A percentile compares a stretch with the other conserved stretches of the same genome.
These are phyloP conservation scores for Calophaca sinica DNA, from an alignment of 306 rosid species.

Conservation along the genomic window DNA sequence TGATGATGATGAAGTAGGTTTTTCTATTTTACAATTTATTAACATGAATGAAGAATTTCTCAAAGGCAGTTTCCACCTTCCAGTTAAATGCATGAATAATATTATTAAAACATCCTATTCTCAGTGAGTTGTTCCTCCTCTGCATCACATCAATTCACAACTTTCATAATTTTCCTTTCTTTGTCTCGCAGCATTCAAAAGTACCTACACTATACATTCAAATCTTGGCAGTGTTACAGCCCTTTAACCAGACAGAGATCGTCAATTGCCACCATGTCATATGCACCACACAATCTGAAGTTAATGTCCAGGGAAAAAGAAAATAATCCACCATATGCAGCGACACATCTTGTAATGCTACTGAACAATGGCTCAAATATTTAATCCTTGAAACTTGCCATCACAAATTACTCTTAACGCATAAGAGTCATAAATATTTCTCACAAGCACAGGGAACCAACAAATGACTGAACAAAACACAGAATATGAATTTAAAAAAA, in stretches of 20 bases:
- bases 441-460: too few relatives aligned
- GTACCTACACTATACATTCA: background rate
- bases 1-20: conserved; percentile 4
- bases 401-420: too few relatives aligned
- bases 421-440: too few relatives aligned
- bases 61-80: conserved; percentile 1
- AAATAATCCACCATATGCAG: too few relatives aligned
- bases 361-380: too few relatives aligned
- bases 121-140: conserved; percentile 7
- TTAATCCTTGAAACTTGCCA: too few relatives aligned
- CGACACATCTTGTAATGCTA: too few relatives aligned
- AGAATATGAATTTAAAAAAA: too few relatives aligned
- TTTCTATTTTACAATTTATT: conserved; percentile 16
- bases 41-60: background rate
- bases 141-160: background rate
- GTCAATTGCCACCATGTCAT: background rate
- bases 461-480: too few relatives aligned
- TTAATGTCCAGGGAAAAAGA: too few relatives aligned
- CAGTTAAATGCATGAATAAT: background rate
- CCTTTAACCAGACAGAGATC: background rate
- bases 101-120: background rate
- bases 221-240: background rate
- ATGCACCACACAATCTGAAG: background rate
- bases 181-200: conserved; percentile 1
- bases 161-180: conserved; percentile 8